Percentiles rank a stretch among this genome's conserved stretches.
phyloP scores from a whole-genome alignment of 1,284 basidiomycete species.

The Apiotrichum akiyoshidainum region DNA sequence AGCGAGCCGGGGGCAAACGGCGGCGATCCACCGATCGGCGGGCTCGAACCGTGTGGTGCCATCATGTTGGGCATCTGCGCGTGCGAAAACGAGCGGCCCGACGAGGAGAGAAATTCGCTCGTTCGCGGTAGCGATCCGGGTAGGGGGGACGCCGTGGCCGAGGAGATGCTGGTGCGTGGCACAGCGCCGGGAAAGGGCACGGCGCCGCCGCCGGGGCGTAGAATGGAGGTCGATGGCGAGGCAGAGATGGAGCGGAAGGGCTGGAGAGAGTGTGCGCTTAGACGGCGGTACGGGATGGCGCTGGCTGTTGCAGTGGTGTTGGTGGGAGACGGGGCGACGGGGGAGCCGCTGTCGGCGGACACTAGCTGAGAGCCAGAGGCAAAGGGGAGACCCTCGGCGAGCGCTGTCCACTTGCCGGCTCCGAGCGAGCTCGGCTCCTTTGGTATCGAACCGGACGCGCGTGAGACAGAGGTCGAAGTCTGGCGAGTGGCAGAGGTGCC shows the following conservation, averaged over 20 bases:
- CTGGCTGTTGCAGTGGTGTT: conserved; percentile 15
- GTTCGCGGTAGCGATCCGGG: conserved; percentile 26
- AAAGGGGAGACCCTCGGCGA: conserved; percentile 47
- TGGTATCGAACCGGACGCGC: background rate
- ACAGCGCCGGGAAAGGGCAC: background rate
- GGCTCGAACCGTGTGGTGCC: conserved; percentile 21
- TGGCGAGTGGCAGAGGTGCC: background rate
- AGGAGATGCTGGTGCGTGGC: background rate
- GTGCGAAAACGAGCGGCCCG: conserved; percentile 48
- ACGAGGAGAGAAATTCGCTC: conserved; percentile 47
- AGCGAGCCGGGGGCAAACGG: conserved; percentile 21
- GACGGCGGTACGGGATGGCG: conserved; percentile 35
- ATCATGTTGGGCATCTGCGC: conserved; percentile 45
- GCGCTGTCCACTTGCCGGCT: conserved; percentile 35
- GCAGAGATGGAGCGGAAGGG: conserved; percentile 37
- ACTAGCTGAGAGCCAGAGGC: conserved; percentile 18
- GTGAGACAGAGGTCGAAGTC: background rate
- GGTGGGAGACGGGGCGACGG: conserved; percentile 12
- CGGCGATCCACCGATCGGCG: conserved; percentile 26
- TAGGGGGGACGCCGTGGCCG: conserved; percentile 20
- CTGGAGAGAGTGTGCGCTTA: conserved; percentile 46
- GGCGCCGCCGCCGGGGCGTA: conserved; percentile 20
- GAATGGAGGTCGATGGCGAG: conserved; percentile 41
- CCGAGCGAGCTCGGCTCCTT: conserved; percentile 18
- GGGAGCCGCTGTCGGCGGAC: background rate